Evolutionary conservation across 441 rosid genomes (phyloP).

Genomic region (Populus hybrid): DNA sequence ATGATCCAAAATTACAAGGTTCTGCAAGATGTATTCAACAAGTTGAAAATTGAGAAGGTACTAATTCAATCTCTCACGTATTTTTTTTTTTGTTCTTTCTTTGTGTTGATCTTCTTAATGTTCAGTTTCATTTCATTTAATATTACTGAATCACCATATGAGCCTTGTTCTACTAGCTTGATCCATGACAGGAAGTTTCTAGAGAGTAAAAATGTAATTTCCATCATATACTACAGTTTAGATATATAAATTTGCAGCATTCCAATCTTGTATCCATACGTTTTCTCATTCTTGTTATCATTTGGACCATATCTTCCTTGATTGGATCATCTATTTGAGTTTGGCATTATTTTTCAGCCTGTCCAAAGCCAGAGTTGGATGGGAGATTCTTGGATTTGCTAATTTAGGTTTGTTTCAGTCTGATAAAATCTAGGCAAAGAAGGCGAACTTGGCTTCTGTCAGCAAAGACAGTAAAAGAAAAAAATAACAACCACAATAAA

Average conservation of each 20-base stretch:
- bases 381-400: background rate
- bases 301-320: background rate
- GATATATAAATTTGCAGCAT: background rate
- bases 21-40: conserved; percentile 89
- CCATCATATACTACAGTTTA: background rate
- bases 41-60: conserved; percentile 91
- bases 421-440: background rate
- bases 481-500: background rate
- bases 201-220: background rate
- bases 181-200: background rate
- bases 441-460: background rate
- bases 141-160: background rate
- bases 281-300: background rate
- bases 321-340: background rate
- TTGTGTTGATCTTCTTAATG: background rate
- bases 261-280: background rate
- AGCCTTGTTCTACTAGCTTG: conserved; percentile 7
- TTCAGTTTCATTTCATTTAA: background rate
- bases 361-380: background rate
- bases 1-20: conserved; percentile 97
- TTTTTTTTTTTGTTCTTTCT: too few species aligned
- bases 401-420: background rate
- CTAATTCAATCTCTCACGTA: background rate
- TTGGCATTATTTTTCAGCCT: background rate
- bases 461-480: background rate